Evolutionary conservation across 78 protist genomes (phyloP), one percentile per base, ranked within the genome.

Genomic region (Dictyostelium intermedium): DNA sequence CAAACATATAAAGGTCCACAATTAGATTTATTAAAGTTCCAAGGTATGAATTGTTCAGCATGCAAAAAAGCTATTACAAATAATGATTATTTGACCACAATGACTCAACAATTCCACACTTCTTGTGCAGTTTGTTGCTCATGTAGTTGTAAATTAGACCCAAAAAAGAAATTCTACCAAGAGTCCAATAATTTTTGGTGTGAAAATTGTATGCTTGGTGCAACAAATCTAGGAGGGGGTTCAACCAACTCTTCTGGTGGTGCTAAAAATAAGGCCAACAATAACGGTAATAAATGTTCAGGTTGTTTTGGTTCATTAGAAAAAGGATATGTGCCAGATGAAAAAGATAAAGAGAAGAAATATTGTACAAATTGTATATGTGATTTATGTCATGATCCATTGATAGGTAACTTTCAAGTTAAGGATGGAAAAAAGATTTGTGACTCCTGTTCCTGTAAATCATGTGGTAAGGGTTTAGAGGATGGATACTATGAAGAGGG

Each of bases 251-350:
- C n/a, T n/a, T n/a, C n/a, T n/a, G n/a, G n/a, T n/a, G 37, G 74
- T 10, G 43, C 84, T 3, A 11, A 43, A 13, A 53, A 56, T 18
- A 10, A 20, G 5, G 53, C 18, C 23, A 61, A 25, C 4, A 5
- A 23, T 27, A 35, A 32, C 6, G 4, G 43, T 77, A 53, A 84
- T 50, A 56, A 76, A 27, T 87, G 93, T 78, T 18, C 50, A 16
- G 45, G 85, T 39, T 87, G 93, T 78, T 83, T 77, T 87, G 93
- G 93, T 30, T 76, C 85, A 35, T 23, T 87, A 2, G 93, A 76
- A 43, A 78, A 87, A 14, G 93, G 93, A 27, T 78, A 87, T 63
- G 93, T 87, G 20, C 93, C 93, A 56, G 93, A 78, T 56, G 93
- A 61, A 20, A 32, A 47, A 11, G 92, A 76, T 56, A 25, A 32